Evolutionary conservation across 2,329 filamentous ascomycete species (phyloP), one percentile per base, ranked within the genome.

Genomic region (Lasiodiplodia hormozganensis): DNA sequence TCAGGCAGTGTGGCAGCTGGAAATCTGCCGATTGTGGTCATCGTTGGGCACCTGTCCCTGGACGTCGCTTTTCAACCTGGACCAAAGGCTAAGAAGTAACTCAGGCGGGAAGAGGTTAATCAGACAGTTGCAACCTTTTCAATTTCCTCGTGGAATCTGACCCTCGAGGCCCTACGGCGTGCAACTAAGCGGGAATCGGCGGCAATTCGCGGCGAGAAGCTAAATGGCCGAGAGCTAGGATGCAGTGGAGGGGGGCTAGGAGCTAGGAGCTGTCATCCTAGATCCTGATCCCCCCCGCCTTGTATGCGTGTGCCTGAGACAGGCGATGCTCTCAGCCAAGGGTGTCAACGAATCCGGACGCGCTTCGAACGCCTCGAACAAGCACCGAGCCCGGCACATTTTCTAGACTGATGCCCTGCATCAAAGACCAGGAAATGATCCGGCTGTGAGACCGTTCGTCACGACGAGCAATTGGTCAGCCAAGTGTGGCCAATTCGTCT

Each of bases 381-480:
- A 21, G 43, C 40, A 21, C 11, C 34, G 28, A 34, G 25, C 7
- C 56, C 7, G 40, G 6, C 8, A 36, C 14, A 18, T 6, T 31
- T 28, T 6, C 31, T 14, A 21, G 38, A 8, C 12, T n/a, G 56
- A 12, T 28, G 28, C 25, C 8, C 25, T 34, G 25, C 40, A 62
- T 23, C 6, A n/a, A 18, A 51, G 40, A 8, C 58, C 58, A 62
- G 58, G 51, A 36, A 49, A 51, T 62, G 51, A 51, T 51, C 40
- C 58, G 58, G 58, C 43, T 62, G n/a, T 34, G 12, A 51, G 4
- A 8, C 34, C 51, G 58, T 3, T 18, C n/a, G 16, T 18, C 8
- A 6, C 11, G 23, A 31, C 14, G 6, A 49, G 7, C 36, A 28
- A 62, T 51, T 51, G 58, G 58, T 21, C 43, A 8, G 58, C 18